These are phyloP conservation scores for Gentiana macrophylla DNA, from an alignment of 257 asterid species.

Conservation along the genomic window DNA sequence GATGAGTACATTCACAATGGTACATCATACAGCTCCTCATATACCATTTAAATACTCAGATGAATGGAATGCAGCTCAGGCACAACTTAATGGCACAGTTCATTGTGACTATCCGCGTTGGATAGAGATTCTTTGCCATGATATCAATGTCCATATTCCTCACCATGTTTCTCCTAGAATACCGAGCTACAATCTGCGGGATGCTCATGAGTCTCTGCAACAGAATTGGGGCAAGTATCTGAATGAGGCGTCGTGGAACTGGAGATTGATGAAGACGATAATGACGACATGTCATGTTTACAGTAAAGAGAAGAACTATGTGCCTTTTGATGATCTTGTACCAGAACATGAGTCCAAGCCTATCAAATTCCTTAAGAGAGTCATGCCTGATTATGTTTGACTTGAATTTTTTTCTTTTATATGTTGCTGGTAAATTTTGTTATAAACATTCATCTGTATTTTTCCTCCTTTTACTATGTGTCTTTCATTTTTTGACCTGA, in stretches of 20 bases:
- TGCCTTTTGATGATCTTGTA: constrained; percentile 62
- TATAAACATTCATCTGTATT: neutral
- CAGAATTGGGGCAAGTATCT: constrained; percentile 94
- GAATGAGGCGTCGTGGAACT: constrained; percentile 94
- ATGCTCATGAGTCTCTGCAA: constrained; percentile 81
- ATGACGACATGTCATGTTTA: constrained; percentile 80
- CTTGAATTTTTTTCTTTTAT: neutral
- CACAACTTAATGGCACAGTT: constrained; percentile 92
- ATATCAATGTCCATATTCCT: constrained; percentile 93
- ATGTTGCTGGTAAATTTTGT: neutral
- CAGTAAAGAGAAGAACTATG: constrained; percentile 53
- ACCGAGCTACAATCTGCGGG: constrained; percentile 82
- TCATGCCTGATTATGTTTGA: constrained; percentile 83
- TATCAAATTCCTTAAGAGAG: constrained; percentile 67
- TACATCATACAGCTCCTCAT: constrained; percentile 98
- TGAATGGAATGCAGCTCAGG: constrained; percentile 94
- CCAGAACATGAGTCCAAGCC: constrained; percentile 65
- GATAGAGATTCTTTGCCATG: constrained; percentile 88
- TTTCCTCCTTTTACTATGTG: too few species aligned
- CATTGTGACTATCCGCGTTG: constrained; percentile 90
- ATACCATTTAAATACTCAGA: constrained; percentile 78
- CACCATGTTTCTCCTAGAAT: constrained; percentile 89
- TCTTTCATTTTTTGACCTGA: too few species aligned
- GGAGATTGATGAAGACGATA: constrained; percentile 97
- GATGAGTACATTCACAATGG: constrained; percentile 99